phyloP scores from a whole-genome alignment of 2,329 filamentous ascomycete genomes.

The Graphiopsis chlorocephala region DNA sequence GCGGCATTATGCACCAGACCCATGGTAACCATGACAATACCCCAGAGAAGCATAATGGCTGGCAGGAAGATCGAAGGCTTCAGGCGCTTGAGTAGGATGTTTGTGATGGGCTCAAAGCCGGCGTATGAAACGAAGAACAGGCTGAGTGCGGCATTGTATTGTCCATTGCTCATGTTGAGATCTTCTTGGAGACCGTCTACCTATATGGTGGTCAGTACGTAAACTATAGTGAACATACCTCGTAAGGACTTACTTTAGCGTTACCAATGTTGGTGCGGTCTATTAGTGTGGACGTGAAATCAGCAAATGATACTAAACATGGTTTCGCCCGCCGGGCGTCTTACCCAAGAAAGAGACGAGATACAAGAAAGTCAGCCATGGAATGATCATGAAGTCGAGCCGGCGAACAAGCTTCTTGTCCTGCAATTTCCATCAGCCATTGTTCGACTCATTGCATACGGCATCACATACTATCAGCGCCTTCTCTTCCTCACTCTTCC shows the following conservation, averaged over 20 bases:
- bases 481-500: slow-evolving; percentile 21
- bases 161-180: slow-evolving; percentile 59
- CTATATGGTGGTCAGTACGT: background rate
- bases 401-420: slow-evolving; percentile 51
- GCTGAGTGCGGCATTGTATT: slow-evolving; percentile 73
- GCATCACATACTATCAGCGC: slow-evolving; percentile 14
- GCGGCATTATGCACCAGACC: slow-evolving; percentile 28
- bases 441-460: background rate
- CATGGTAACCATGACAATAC: slow-evolving; percentile 36
- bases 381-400: slow-evolving; percentile 52
- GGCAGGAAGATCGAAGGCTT: slow-evolving; percentile 72
- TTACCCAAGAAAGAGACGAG: slow-evolving; percentile 55
- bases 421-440: slow-evolving; percentile 35
- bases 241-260: slow-evolving; percentile 50
- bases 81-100: slow-evolving; percentile 72
- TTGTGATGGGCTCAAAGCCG: slow-evolving; percentile 74
- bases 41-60: slow-evolving; percentile 71
- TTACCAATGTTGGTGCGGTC: slow-evolving; percentile 51
- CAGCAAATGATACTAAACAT: background rate
- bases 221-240: background rate
- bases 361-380: slow-evolving; percentile 55
- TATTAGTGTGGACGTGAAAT: background rate
- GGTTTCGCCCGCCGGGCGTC: background rate
- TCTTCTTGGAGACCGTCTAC: slow-evolving; percentile 53
- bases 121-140: slow-evolving; percentile 89